Conservation (phyloP, 179 eudicot genomes). For the Corrigiola litoralis region DNA sequence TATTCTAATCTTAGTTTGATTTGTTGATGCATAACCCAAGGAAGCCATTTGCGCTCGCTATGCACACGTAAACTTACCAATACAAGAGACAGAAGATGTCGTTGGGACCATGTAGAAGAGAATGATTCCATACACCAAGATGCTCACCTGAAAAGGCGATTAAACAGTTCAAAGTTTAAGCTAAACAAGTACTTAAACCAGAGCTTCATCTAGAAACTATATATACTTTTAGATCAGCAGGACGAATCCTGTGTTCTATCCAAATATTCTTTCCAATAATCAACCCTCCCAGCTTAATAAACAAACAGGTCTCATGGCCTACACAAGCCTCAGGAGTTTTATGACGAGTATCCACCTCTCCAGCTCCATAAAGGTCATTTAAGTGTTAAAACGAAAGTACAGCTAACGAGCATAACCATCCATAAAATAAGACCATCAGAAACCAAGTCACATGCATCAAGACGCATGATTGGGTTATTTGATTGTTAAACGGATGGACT, state of each 20-base stretch:
- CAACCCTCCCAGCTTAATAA: background rate
- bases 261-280: background rate
- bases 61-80: slow-evolving; percentile 30
- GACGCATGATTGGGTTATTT: background rate
- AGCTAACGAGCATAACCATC: background rate
- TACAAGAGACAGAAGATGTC: slow-evolving; percentile 18
- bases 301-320: background rate
- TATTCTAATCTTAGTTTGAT: slow-evolving; percentile 7
- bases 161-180: slow-evolving; percentile 1
- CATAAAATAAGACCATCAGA: background rate
- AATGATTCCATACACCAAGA: slow-evolving; percentile 13
- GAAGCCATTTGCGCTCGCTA: slow-evolving; percentile 21
- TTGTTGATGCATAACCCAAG: slow-evolving; percentile 16
- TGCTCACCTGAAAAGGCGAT: slow-evolving; percentile 27
- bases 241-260: slow-evolving; percentile 7
- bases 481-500: background rate
- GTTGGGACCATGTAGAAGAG: slow-evolving; percentile 23
- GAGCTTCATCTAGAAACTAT: slow-evolving; percentile 1
- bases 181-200: background rate
- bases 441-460: slow-evolving; percentile 7
- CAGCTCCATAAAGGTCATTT: slow-evolving; percentile 14
- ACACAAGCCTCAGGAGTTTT: slow-evolving; percentile 8
- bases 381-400: too few relatives aligned
- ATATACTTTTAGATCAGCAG: slow-evolving; percentile 4
- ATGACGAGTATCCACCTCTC: background rate